Evolutionary conservation across 345 rosid genomes (phyloP), one percentile per base, ranked within the genome.

Genomic region (Eucalyptus cladocalyx): DNA sequence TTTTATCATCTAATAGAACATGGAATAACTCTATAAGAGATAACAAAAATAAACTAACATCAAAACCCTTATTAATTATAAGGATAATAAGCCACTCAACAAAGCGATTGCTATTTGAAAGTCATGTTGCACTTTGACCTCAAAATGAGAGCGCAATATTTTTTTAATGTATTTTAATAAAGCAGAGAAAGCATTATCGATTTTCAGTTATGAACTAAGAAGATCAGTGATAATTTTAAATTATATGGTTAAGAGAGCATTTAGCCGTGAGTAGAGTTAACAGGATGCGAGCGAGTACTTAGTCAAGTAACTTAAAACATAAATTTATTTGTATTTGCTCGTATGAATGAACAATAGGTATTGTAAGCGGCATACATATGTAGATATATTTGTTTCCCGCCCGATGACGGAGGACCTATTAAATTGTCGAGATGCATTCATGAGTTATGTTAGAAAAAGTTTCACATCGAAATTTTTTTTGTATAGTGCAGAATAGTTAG

Each of bases 371-470:
- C 37, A 19, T 65, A 11, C 16, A n/a, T 7, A 0, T n/a, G 72
- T 8, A 4, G 8, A 2, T 65, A 65, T 32, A 7, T 30, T 12
- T 30, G 37, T 65, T 60, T 60, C 69, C 4, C 0, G 1, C 8
- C 3, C 0, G 3, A 30, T 4, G 18, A 30, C 1, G 3, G 0
- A 15, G 0, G 18, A 30, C 3, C 9, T 15, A n/a, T 65, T n/a
- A 14, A n/a, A 32, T n/a, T 13, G 72, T n/a, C 0, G 2, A 65
- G 37, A 65, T 14, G 19, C 5, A 65, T 4, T 15, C 6, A 65
- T 4, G 21, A n/a, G 6, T n/a, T 30, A 8, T 14, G 34, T 14
- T 0, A 30, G 0, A 60, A 30, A 30, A 30, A 62, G 19, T 62
- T 8, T 62, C 1, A 30, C 9, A 30, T 30, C 0, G 7, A 6